Percentiles rank a stretch among this genome's conserved stretches.
phyloP scores from a whole-genome alignment of 2,329 filamentous ascomycete species.

The Cytospora piceicola region DNA sequence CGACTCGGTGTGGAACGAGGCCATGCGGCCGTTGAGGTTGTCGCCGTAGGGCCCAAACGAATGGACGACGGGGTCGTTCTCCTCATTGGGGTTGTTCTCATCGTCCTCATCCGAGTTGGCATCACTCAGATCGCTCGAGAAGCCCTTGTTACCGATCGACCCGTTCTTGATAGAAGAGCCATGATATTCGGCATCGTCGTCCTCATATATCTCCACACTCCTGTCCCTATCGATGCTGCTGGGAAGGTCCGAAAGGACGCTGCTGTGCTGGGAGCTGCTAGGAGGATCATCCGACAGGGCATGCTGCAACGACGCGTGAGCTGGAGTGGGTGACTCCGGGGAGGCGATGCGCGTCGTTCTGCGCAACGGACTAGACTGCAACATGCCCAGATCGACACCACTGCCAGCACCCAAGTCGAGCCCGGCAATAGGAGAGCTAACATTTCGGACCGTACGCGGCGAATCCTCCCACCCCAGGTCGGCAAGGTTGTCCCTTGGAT shows the following conservation, averaged over 20 bases:
- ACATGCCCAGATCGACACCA: conserved; percentile 42
- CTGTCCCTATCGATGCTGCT: conserved; percentile 37
- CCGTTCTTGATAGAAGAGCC: conserved; percentile 35
- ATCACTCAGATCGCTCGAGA: conserved; percentile 62
- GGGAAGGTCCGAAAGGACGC: conserved; percentile 46
- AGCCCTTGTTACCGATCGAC: conserved; percentile 46
- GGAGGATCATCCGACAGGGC: conserved; percentile 42
- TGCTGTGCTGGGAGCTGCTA: conserved; percentile 36
- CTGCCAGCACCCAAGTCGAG: conserved; percentile 39
- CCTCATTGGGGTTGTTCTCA: conserved; percentile 81
- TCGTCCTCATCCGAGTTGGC: conserved; percentile 51
- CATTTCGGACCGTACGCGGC: conserved; percentile 46
- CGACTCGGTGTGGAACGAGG: conserved; percentile 72
- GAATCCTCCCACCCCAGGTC: conserved; percentile 75
- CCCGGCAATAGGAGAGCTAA: conserved; percentile 33
- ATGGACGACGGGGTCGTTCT: conserved; percentile 91
- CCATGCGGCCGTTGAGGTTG: conserved; percentile 73
- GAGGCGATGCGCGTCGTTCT: conserved; percentile 65
- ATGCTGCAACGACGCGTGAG: conserved; percentile 37
- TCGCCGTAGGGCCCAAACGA: conserved; percentile 91
- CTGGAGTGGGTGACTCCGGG: conserved; percentile 70
- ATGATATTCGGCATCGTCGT: conserved; percentile 60
- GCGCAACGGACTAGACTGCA: conserved; percentile 66
- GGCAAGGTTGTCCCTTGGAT: conserved; percentile 55
- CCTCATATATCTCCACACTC: conserved; percentile 72